Conservation (phyloP, 208 protist species). For the Crithidia bombi region DNA sequence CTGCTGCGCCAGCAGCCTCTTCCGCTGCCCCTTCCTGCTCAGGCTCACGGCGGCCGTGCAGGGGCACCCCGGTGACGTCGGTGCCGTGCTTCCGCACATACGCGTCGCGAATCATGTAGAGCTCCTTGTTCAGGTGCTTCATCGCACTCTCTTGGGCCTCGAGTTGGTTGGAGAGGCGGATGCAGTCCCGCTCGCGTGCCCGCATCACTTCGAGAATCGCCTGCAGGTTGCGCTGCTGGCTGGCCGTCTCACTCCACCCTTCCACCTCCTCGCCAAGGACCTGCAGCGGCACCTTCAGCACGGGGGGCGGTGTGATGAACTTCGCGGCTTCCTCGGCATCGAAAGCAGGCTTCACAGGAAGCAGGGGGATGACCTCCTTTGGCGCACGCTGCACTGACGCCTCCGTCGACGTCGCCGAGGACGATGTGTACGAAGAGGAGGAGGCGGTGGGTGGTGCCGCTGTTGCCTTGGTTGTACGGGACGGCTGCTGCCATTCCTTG, state of each 20-base stretch:
- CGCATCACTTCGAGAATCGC: constrained; percentile 31
- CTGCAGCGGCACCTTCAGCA: constrained; percentile 17
- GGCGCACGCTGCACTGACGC: constrained; percentile 1
- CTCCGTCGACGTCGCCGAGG: background rate
- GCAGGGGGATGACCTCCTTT: background rate
- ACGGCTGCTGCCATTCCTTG: background rate
- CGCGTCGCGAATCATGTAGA: constrained; percentile 36
- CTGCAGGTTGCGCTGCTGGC: constrained; percentile 39
- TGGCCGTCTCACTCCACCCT: constrained; percentile 36
- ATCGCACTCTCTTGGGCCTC: constrained; percentile 7
- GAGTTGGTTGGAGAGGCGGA: constrained; percentile 3
- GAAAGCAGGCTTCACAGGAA: constrained; percentile 8
- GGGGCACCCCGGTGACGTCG: constrained; percentile 36
- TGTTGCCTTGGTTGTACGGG: background rate
- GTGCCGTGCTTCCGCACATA: constrained; percentile 17
- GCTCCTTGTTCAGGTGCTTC: constrained; percentile 35
- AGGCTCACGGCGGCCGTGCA: constrained; percentile 8
- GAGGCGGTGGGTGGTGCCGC: background rate
- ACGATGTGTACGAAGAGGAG: background rate
- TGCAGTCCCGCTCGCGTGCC: constrained; percentile 35
- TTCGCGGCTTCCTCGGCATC: constrained; percentile 13
- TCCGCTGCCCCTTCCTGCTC: background rate
- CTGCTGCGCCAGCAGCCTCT: background rate
- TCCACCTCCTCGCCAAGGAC: constrained; percentile 38
- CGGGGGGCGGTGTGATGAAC: constrained; percentile 22